Conservation (phyloP, 75 land plant genomes). For the Cupressus sempervirens region DNA sequence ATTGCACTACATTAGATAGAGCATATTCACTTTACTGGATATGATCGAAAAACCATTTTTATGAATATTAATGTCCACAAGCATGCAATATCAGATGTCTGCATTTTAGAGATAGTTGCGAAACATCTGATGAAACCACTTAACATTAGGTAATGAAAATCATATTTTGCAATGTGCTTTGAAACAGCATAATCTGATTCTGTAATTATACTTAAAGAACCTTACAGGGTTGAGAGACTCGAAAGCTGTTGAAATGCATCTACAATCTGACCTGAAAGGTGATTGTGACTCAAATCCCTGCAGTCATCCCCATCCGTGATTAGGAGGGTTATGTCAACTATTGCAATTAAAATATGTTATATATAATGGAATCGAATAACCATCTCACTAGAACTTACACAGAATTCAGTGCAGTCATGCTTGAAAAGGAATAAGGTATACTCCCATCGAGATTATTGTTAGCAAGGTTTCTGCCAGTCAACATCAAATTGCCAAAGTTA, state of each 20-base stretch:
- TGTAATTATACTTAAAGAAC: background rate
- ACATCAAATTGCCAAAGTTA: background rate
- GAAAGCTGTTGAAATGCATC: conserved; percentile 49
- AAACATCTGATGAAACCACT: background rate
- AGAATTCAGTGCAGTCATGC: conserved; percentile 44
- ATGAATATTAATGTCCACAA: background rate
- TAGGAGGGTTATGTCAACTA: background rate
- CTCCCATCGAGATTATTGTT: conserved; percentile 49
- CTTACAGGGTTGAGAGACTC: conserved; percentile 54
- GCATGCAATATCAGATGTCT: background rate
- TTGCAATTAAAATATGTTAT: background rate
- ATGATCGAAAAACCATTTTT: background rate
- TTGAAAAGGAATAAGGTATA: conserved; percentile 58
- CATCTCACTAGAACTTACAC: conserved; percentile 44
- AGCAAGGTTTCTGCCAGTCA: conserved; percentile 58
- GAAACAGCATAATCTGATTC: background rate
- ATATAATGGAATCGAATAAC: background rate
- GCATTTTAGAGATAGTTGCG: too few relatives aligned
- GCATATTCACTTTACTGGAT: background rate
- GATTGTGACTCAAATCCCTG: conserved; percentile 74
- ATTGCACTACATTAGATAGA: background rate
- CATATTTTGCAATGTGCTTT: background rate
- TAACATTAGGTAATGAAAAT: background rate
- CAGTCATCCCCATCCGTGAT: conserved; percentile 15
- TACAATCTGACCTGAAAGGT: conserved; percentile 43